phyloP scores from a whole-genome alignment of 2,329 filamentous ascomycete species.

The Microdochium bolleyi region DNA sequence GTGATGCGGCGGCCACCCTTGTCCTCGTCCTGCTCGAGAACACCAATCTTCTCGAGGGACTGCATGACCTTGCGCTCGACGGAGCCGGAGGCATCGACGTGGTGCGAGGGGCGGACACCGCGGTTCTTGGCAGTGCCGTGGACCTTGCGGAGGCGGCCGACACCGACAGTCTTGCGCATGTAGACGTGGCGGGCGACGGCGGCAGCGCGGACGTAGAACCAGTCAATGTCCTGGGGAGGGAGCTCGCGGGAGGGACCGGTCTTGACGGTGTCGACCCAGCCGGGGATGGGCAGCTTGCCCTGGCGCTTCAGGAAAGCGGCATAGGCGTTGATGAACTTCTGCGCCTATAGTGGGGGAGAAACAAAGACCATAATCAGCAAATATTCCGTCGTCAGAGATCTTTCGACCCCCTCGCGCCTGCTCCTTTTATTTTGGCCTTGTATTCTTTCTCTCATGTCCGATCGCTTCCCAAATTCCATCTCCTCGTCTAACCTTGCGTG shows the following conservation, averaged over 20 bases:
- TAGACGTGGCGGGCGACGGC: conserved; percentile 97
- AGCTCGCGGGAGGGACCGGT: conserved; percentile 95
- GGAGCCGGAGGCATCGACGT: conserved; percentile 89
- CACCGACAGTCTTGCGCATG: conserved; percentile 98
- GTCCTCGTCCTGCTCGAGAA: conserved; percentile 95
- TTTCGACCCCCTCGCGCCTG: conserved; percentile 67
- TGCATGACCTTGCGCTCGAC: conserved; percentile 98
- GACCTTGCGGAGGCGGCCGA: conserved; percentile 92
- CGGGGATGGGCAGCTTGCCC: conserved; percentile 85
- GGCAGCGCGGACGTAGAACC: conserved; percentile 88
- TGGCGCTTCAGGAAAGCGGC: conserved; percentile 88
- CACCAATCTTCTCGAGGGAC: conserved; percentile 97
- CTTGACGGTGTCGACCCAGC: conserved; percentile 99
- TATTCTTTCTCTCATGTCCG: conserved; percentile 1
- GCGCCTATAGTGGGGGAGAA: conserved; percentile 46
- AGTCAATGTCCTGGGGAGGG: conserved; percentile 96
- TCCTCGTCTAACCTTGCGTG: neutral
- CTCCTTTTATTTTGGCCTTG: conserved; percentile 33
- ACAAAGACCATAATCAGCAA: conserved; percentile 51
- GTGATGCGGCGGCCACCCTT: conserved; percentile 98
- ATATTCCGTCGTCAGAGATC: conserved; percentile 67
- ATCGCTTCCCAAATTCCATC: neutral
- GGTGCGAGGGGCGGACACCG: conserved; percentile 81
- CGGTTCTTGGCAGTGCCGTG: conserved; percentile 98
- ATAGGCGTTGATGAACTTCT: conserved; percentile 85